phyloP scores from a whole-genome alignment of 306 rosid genomes.

The Dicorynia guianensis region DNA sequence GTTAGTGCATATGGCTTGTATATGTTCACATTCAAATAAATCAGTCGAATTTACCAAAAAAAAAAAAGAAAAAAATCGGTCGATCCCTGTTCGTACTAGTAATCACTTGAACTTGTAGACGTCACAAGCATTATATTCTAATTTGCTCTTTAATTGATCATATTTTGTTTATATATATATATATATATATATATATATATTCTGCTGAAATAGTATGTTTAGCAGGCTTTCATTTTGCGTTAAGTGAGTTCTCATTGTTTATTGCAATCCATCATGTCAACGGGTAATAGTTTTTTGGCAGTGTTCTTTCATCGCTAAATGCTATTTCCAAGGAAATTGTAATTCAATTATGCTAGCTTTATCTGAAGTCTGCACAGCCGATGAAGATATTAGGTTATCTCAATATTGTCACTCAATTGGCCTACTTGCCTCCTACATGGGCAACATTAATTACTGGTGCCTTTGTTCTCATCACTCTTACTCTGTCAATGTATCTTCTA shows the following conservation, averaged over 20 bases:
- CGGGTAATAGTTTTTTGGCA: slow-evolving; percentile 1
- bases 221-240: background rate
- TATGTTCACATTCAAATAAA: slow-evolving; percentile 1
- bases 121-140: background rate
- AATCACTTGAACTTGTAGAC: background rate
- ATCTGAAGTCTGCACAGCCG: slow-evolving; percentile 42
- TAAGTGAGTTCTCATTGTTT: background rate
- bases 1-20: background rate
- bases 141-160: background rate
- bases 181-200: background rate
- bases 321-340: slow-evolving; percentile 14
- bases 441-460: slow-evolving; percentile 69
- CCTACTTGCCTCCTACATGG: slow-evolving; percentile 82
- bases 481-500: slow-evolving; percentile 80
- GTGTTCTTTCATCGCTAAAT: background rate
- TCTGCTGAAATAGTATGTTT: background rate
- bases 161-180: too few relatives aligned
- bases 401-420: slow-evolving; percentile 35
- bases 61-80: background rate
- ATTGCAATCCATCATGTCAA: background rate
- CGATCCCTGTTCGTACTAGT: background rate
- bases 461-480: slow-evolving; percentile 71
- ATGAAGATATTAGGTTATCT: slow-evolving; percentile 53
- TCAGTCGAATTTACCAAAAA: too few relatives aligned
- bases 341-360: slow-evolving; percentile 55